Base-by-base conservation (phyloP, 768 basidiomycete genomes). In the Leucosporidium creatinivorum region DNA sequence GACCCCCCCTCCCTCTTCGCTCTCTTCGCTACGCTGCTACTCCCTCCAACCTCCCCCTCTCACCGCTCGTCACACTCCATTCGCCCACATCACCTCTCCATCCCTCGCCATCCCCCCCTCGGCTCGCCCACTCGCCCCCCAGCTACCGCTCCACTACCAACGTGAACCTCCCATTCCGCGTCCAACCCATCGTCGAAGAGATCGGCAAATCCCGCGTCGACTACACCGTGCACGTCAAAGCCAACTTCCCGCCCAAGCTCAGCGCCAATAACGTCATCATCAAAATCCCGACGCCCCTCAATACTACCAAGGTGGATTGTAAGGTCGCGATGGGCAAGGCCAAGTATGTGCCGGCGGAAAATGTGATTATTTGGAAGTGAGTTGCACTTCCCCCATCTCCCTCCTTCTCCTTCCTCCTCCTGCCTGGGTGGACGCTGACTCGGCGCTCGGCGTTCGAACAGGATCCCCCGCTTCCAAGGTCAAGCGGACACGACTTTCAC, bases 111-210 rank as follows among this genome's bases (percentile, higher is more conserved):
- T 44, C 39, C 10, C 39, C 15, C 5, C 33, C 12, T 19, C 55
- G 9, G 50, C 39, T 7, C 28, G n/a, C 55, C 55, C 33, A 36
- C 26, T 67, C 51, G 36, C 49, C 55, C 51, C 18, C 6, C 61
- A 97, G 94, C 74, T 99, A 99, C 76, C 92, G 96, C 30, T 87
- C 93, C 19, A 97, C 96, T 0, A 86, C 91, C 19, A 97, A 98
- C 76, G 89, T 99, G 75, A 97, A 98, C 79, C 82, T 99, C 18
- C 96, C 96, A 0, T 81, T 99, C 69, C 85, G 87, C 50, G 80
- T 99, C 15, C 88, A 94, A 61, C 86, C 94, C 1, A 93, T 91
- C 6, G 87, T 98, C 33, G 91, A 86, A 30, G 96, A 99, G 79
- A 85, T 96, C 39, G 92, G 92, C 28, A 97, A 92, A 57, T 84